phyloP scores from a whole-genome alignment of 2,329 filamentous ascomycete species.

The Chaetomiaceae sp. region DNA sequence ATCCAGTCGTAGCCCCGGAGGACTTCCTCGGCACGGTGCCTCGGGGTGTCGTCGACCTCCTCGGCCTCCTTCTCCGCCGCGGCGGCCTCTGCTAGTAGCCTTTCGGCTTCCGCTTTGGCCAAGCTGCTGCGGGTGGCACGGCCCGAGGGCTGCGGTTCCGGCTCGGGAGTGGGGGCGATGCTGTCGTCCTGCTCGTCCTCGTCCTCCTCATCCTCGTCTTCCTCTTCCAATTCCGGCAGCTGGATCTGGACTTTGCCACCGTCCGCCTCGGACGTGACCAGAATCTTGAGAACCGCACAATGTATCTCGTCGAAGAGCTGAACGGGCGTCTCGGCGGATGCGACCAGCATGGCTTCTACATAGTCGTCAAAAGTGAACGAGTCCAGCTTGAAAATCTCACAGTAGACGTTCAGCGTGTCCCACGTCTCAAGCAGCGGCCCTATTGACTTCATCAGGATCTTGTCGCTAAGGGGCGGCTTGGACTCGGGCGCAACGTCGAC shows the following conservation, averaged over 20 bases:
- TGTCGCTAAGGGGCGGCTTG: slow-evolving; percentile 45
- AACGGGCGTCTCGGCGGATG: slow-evolving; percentile 68
- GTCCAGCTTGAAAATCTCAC: slow-evolving; percentile 87
- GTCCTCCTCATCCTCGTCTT: slow-evolving; percentile 62
- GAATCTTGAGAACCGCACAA: slow-evolving; percentile 81
- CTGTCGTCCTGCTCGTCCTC: slow-evolving; percentile 44
- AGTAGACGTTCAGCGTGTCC: slow-evolving; percentile 98
- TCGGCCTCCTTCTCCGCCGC: slow-evolving; percentile 48
- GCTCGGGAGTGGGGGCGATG: slow-evolving; percentile 57
- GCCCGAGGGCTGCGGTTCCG: slow-evolving; percentile 59
- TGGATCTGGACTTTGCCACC: slow-evolving; percentile 75
- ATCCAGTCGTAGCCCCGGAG: slow-evolving; percentile 76
- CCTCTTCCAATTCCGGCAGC: slow-evolving; percentile 68
- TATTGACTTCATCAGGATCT: slow-evolving; percentile 78
- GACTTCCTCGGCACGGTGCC: slow-evolving; percentile 71
- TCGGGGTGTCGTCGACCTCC: slow-evolving; percentile 43
- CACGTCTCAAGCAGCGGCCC: slow-evolving; percentile 83
- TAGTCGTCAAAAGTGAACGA: slow-evolving; percentile 98
- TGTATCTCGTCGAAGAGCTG: slow-evolving; percentile 88
- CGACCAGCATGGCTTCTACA: slow-evolving; percentile 76
- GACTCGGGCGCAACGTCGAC: slow-evolving; percentile 34
- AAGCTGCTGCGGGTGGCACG: slow-evolving; percentile 82
- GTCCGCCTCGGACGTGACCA: slow-evolving; percentile 70
- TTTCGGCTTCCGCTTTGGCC: slow-evolving; percentile 72
- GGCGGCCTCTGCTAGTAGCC: slow-evolving; percentile 55